A percentile compares a stretch with the other conserved stretches of the same genome.
Conservation (phyloP, 441 rosid species). For the Syzygium malaccense region DNA sequence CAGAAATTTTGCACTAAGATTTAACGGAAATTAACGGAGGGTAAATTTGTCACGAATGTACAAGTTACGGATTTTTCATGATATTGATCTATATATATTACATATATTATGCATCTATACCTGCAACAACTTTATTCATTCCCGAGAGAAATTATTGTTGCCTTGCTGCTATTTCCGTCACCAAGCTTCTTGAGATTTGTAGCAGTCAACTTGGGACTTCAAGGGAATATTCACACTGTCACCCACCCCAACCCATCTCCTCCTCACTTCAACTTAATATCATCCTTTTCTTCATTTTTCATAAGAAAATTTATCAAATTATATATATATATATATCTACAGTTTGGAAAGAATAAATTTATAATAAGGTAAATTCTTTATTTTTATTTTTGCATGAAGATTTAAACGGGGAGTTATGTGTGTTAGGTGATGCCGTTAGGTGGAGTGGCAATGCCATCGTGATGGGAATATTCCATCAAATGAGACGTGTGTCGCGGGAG, state of each 20-base stretch:
- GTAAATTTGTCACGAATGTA: no score
- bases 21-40: no score
- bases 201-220: neutral
- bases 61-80: no score
- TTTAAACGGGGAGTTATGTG: neutral
- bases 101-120: neutral
- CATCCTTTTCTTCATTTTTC: neutral
- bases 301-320: neutral
- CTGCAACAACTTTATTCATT: neutral
- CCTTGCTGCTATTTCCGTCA: neutral
- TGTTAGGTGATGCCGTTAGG: neutral
- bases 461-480: neutral
- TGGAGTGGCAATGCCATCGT: neutral
- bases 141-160: neutral
- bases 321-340: neutral
- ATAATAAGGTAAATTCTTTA: neutral
- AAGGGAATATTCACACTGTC: neutral
- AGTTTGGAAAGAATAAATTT: neutral
- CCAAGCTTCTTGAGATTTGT: neutral
- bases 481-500: neutral
- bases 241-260: neutral
- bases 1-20: no score
- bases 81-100: no score
- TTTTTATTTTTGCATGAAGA: neutral
- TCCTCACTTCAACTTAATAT: neutral